A percentile compares a stretch with the other conserved stretches of the same genome.
These are phyloP conservation scores for Cucurbita ficifolia DNA, from an alignment of 306 rosid genomes.

Conservation along the genomic window DNA sequence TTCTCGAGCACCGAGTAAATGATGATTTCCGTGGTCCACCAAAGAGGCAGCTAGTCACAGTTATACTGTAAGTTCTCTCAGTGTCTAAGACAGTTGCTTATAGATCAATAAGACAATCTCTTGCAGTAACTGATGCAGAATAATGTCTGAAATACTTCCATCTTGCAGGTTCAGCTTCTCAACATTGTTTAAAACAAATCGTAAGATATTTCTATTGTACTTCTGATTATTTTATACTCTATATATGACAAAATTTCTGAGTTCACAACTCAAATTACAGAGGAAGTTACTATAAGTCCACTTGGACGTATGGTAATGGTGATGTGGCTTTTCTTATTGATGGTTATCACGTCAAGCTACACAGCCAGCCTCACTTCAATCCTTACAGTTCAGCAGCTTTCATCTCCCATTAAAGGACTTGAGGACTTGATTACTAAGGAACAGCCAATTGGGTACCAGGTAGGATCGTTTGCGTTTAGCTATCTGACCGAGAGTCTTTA, in stretches of 20 bases:
- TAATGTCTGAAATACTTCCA: constrained; percentile 21
- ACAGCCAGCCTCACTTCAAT: constrained; percentile 90
- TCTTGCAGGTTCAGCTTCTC: constrained; percentile 95
- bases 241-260: not conserved
- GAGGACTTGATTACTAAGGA: constrained; percentile 68
- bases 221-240: not conserved
- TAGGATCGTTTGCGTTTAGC: constrained; percentile 73
- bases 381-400: constrained; percentile 87
- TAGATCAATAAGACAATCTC: not conserved
- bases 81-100: not conserved
- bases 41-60: constrained; percentile 55
- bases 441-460: constrained; percentile 84
- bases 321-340: constrained; percentile 80
- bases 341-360: constrained; percentile 92
- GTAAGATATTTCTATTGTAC: constrained; percentile 34
- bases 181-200: constrained; percentile 70
- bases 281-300: constrained; percentile 59
- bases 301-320: constrained; percentile 91
- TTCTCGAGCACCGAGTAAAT: constrained; percentile 87
- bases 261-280: constrained; percentile 34
- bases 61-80: constrained; percentile 47
- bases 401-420: constrained; percentile 73
- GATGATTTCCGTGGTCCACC: constrained; percentile 92
- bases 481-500: constrained; percentile 60
- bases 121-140: not conserved